Conservation (phyloP, 1,139 yeast species). For the Komagataea norvegica region DNA sequence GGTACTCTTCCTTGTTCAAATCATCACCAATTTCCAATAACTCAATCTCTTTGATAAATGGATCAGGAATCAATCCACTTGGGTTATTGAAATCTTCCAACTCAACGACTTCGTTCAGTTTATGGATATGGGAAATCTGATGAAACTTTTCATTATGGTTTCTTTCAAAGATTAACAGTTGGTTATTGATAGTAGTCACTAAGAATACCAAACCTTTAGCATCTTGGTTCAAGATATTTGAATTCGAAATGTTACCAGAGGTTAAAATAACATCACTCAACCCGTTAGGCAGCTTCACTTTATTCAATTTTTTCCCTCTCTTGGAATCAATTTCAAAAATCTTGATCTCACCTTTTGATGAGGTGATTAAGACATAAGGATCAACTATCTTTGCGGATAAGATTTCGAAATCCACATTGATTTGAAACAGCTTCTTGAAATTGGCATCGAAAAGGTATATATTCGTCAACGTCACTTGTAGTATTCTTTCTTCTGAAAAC, state of each 20-base stretch:
- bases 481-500: conserved; percentile 43
- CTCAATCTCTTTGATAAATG: conserved; percentile 67
- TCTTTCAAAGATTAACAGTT: conserved; percentile 59
- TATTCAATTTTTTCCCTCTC: conserved; percentile 30
- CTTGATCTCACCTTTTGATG: conserved; percentile 57
- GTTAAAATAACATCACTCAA: conserved; percentile 61
- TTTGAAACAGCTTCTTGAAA: conserved; percentile 42
- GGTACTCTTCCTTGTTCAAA: conserved; percentile 45
- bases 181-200: conserved; percentile 72
- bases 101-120: conserved; percentile 47
- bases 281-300: conserved; percentile 42
- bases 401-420: conserved; percentile 45
- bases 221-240: conserved; percentile 33
- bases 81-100: conserved; percentile 52
- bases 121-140: conserved; percentile 58
- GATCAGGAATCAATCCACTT: conserved; percentile 61
- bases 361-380: conserved; percentile 52
- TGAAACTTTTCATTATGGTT: conserved; percentile 63
- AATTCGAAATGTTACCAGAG: conserved; percentile 55
- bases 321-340: conserved; percentile 35
- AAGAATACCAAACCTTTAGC: conserved; percentile 51
- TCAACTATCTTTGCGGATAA: conserved; percentile 53
- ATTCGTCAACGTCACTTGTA: conserved; percentile 70
- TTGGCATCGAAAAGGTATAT: conserved; percentile 61
- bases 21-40: conserved; percentile 63